Evolutionary conservation across 306 rosid genomes (phyloP), one percentile per base, ranked within the genome.

Genomic region (Neltuma alba): DNA sequence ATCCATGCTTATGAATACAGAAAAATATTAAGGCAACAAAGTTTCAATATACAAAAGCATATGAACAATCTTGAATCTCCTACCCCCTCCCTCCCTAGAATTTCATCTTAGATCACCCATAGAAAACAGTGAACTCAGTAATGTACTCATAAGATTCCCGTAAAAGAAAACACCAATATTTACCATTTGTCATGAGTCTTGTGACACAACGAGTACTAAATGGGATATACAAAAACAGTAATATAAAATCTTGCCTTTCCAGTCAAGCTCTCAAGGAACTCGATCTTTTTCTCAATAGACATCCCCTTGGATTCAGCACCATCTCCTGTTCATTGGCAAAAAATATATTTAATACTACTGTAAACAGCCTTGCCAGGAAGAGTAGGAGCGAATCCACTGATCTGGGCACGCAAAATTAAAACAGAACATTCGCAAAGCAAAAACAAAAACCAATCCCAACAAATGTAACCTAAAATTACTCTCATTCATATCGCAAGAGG

Each of bases 251-350:
- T 68, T 40, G 25, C 73, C 73, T 68, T 68, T 41, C 54, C 73
- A 41, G 73, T 68, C 54, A 68, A 68, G 54, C 73, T 68, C 73
- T 68, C 73, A 6, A 68, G 73, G 45, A 68, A 68, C 21, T 68
- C 73, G 36, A 68, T 68, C 73, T 68, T 68, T 16, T 68, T 68
- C 73, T 68, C 73, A 41, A 68, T 14, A 2, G 73, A 40, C 73
- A 68, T 40, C 73, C 54, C 12, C 45, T 36, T 8, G 20, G 54
- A 40, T 40, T 40, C 44, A 23, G 73, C 52, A 40, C 1, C 34
- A 41, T 68, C 73, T 7, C 73, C 73, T 68, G 52, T 40, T 40
- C 73, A 40, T 40, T 68, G 6, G 2, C 13, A 28, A 41, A 41
- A 40, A 23, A 12, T n/a, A n/a, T 21, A 68, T 7, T 23, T 9